Conservation (phyloP, 768 basidiomycete species). For the Suillus tomentosus region DNA sequence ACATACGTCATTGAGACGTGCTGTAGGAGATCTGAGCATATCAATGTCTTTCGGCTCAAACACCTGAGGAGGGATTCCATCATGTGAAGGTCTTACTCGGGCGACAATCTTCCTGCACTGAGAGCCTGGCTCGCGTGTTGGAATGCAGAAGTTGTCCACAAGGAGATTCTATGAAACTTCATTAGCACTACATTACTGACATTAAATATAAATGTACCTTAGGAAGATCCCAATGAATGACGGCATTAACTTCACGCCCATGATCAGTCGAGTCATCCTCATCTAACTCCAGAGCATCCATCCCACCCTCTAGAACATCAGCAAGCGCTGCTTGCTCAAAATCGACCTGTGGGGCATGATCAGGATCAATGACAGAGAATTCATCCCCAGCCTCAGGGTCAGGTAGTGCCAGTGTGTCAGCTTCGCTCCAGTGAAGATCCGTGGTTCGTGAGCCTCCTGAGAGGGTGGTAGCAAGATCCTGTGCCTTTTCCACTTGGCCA, state of each 20-base stretch:
- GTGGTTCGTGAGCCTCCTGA: neutral
- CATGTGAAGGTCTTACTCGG: neutral
- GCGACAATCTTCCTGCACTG: neutral
- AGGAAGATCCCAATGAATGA: neutral
- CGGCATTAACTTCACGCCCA: neutral
- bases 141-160: neutral
- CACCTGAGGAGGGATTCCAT: neutral
- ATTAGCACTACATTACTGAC: neutral
- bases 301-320: neutral
- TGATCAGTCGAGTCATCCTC: neutral
- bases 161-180: neutral
- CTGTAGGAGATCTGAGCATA: slow-evolving; percentile 8
- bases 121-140: neutral
- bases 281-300: neutral
- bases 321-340: neutral
- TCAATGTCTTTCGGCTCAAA: slow-evolving; percentile 15
- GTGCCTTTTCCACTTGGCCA: slow-evolving; percentile 15
- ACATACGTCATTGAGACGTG: neutral
- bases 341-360: neutral
- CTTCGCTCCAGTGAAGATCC: neutral
- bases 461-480: slow-evolving; percentile 6
- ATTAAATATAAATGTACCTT: neutral
- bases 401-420: neutral
- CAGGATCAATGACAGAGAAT: neutral
- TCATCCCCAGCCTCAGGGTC: neutral